phyloP scores from a whole-genome alignment of 1,284 basidiomycete species.

The Agroathelia rolfsii region DNA sequence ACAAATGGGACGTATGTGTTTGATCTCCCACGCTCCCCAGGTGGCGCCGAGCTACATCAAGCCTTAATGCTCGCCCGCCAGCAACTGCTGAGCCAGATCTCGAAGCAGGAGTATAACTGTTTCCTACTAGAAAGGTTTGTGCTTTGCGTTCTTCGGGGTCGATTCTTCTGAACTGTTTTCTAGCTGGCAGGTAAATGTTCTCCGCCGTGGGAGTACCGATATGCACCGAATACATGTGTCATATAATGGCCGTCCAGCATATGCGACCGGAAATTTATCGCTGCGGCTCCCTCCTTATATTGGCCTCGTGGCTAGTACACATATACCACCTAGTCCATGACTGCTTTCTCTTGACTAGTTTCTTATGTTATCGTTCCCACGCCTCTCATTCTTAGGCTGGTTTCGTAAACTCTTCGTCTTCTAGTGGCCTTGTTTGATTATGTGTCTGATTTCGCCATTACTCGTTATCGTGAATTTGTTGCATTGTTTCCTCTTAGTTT shows the following conservation, averaged over 20 bases:
- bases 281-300: constrained; percentile 54
- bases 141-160: constrained; percentile 7
- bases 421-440: constrained; percentile 3
- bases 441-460: constrained; percentile 1
- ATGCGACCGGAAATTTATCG: constrained; percentile 33
- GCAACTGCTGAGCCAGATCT: constrained; percentile 47
- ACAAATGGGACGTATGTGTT: constrained; percentile 54
- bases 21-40: constrained; percentile 36
- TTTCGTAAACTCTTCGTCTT: background rate
- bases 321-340: constrained; percentile 1
- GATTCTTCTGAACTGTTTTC: constrained; percentile 5
- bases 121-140: constrained; percentile 59
- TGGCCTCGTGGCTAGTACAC: constrained; percentile 34
- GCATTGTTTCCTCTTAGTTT: too few relatives aligned
- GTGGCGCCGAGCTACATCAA: constrained; percentile 31
- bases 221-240: constrained; percentile 54
- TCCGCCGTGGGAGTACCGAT: constrained; percentile 53
- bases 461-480: background rate
- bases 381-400: too few relatives aligned
- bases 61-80: constrained; percentile 55
- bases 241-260: constrained; percentile 59
- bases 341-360: too few relatives aligned
- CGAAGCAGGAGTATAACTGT: constrained; percentile 49
- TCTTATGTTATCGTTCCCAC: too few relatives aligned
- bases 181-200: constrained; percentile 61